phyloP scores from a whole-genome alignment of 306 rosid genomes.

The Morella rubra region DNA sequence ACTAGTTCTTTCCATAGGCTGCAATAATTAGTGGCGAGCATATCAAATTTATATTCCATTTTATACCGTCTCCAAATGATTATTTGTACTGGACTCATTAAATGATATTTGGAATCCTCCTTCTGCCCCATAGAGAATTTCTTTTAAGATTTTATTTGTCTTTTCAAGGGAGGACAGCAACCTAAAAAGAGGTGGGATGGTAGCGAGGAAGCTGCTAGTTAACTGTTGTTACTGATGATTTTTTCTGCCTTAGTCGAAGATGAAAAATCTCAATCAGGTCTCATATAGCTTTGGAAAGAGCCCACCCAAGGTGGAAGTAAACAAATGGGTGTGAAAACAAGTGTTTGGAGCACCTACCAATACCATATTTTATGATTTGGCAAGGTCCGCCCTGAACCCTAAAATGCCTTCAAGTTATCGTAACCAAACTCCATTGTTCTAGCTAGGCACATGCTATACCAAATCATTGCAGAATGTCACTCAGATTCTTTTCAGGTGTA shows the following conservation, averaged over 20 bases:
- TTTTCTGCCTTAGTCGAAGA: neutral
- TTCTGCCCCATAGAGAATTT: neutral
- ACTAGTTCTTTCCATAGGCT: neutral
- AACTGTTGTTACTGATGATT: neutral
- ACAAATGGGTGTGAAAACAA: neutral
- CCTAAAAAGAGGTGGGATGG: neutral
- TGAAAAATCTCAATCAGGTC: neutral
- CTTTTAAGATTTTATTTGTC: neutral
- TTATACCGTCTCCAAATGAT: neutral
- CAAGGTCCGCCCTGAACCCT: neutral
- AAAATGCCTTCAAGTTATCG: neutral
- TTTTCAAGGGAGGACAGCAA: neutral
- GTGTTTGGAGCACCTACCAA: neutral
- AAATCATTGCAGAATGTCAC: neutral
- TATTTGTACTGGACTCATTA: neutral
- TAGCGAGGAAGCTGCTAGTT: neutral
- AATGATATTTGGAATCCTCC: neutral
- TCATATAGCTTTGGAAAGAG: neutral
- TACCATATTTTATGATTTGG: constrained; percentile 2
- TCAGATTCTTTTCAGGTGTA: no score
- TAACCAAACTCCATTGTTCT: neutral
- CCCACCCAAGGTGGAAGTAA: neutral
- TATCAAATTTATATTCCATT: neutral
- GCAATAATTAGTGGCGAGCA: neutral
- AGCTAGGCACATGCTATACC: neutral